phyloP scores from a whole-genome alignment of 2,329 filamentous ascomycete genomes.

The Penicillium sp. region DNA sequence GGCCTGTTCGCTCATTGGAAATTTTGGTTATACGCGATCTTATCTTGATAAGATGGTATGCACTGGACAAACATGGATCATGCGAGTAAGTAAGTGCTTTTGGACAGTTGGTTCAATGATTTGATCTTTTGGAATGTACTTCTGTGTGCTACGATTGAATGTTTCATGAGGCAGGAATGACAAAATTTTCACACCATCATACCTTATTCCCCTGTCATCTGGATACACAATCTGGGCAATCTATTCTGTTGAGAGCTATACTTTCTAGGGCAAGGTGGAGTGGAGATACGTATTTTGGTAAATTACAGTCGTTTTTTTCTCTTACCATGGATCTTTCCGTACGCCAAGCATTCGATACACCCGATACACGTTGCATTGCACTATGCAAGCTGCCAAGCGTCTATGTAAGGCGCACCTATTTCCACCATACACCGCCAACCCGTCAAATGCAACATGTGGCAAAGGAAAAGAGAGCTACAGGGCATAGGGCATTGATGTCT shows the following conservation, averaged over 20 bases:
- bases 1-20: background rate
- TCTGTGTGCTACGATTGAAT: background rate
- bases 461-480: background rate
- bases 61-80: background rate
- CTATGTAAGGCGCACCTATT: background rate
- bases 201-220: background rate
- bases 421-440: background rate
- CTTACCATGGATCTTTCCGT: background rate
- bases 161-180: background rate
- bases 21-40: background rate
- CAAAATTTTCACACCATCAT: background rate
- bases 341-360: background rate
- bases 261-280: background rate
- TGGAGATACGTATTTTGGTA: slow-evolving; percentile 2
- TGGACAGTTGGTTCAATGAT: slow-evolving; percentile 1
- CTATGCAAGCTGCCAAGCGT: background rate
- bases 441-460: background rate
- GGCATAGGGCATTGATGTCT: background rate
- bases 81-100: background rate
- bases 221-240: background rate
- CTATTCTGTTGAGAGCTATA: background rate
- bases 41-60: background rate
- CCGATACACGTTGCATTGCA: background rate
- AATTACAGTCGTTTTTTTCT: background rate
- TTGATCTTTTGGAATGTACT: background rate